Conservation (phyloP, 805 yeast genomes). For the Wickerhamiella cacticola region DNA sequence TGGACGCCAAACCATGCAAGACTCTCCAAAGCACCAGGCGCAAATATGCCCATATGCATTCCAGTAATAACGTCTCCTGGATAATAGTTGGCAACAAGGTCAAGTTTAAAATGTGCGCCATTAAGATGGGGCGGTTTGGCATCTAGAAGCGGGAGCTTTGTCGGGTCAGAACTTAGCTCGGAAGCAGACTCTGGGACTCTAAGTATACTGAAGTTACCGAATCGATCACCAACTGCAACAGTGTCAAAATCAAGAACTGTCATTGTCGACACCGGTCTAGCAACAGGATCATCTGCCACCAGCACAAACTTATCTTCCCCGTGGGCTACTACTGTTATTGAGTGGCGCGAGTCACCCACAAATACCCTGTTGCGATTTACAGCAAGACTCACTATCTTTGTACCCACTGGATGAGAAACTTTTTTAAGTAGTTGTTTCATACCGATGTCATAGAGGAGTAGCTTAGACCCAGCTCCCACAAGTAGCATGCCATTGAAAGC, state of each 20-base stretch:
- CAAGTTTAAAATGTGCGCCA: conserved; percentile 38
- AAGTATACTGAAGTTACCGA: conserved; percentile 65
- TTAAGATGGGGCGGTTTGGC: conserved; percentile 31
- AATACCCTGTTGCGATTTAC: conserved; percentile 48
- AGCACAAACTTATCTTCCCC: conserved; percentile 40
- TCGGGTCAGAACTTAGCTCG: conserved; percentile 40
- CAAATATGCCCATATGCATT: conserved; percentile 42
- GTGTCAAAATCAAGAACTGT: conserved; percentile 61
- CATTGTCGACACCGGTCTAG: conserved; percentile 54
- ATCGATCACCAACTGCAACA: conserved; percentile 72
- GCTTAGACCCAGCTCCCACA: conserved; percentile 39
- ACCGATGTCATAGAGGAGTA: conserved; percentile 50
- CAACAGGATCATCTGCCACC: conserved; percentile 56
- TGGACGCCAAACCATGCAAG: conserved; percentile 64
- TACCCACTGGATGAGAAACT: conserved; percentile 37
- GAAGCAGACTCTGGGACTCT: conserved; percentile 46
- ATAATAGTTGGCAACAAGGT: conserved; percentile 44
- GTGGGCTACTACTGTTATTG: conserved; percentile 47
- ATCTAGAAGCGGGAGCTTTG: conserved; percentile 32
- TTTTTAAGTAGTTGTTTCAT: conserved; percentile 65
- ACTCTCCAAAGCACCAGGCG: conserved; percentile 52
- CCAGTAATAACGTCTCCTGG: conserved; percentile 61
- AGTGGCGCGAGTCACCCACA: conserved; percentile 59
- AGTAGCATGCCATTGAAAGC: conserved; percentile 50
- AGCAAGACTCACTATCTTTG: conserved; percentile 42